Evolutionary conservation across 1,139 yeast species (phyloP).

Genomic region (Kazachstania sp.): DNA sequence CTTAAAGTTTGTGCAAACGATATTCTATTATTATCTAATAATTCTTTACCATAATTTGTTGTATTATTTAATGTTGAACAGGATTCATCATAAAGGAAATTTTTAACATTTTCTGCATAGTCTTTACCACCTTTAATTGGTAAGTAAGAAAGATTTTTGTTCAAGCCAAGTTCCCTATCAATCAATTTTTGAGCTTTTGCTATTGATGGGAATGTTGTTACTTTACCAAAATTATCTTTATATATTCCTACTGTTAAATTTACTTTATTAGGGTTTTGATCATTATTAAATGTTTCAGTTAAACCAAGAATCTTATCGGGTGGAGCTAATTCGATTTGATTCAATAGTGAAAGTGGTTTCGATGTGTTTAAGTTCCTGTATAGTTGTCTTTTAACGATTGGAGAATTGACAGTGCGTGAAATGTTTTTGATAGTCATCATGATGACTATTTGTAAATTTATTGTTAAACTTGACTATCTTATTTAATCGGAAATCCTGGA

Average conservation of each 20-base stretch:
- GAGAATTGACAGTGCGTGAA: not conserved
- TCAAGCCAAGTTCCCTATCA: constrained; percentile 34
- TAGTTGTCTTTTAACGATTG: not conserved
- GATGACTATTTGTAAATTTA: too few species aligned
- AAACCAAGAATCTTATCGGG: constrained; percentile 70
- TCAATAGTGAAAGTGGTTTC: constrained; percentile 8
- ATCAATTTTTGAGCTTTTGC: constrained; percentile 47
- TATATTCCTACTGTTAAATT: constrained; percentile 92
- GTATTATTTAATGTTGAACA: constrained; percentile 15
- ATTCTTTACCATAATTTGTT: constrained; percentile 15
- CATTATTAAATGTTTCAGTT: constrained; percentile 49
- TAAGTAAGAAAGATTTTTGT: constrained; percentile 42
- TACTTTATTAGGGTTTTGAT: constrained; percentile 56
- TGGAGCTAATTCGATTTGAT: constrained; percentile 39
- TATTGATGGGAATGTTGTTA: constrained; percentile 84
- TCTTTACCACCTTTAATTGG: constrained; percentile 71
- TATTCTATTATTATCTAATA: constrained; percentile 6
- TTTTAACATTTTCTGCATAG: constrained; percentile 60
- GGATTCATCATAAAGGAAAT: constrained; percentile 59
- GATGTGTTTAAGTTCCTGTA: not conserved
- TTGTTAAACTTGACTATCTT: too few species aligned
- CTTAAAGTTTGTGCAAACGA: constrained; percentile 57
- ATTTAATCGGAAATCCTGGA: too few species aligned
- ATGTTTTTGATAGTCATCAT: too few species aligned
- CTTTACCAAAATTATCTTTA: constrained; percentile 74